Conservation (phyloP, 331 rosid genomes). For the Acacia concinna region DNA sequence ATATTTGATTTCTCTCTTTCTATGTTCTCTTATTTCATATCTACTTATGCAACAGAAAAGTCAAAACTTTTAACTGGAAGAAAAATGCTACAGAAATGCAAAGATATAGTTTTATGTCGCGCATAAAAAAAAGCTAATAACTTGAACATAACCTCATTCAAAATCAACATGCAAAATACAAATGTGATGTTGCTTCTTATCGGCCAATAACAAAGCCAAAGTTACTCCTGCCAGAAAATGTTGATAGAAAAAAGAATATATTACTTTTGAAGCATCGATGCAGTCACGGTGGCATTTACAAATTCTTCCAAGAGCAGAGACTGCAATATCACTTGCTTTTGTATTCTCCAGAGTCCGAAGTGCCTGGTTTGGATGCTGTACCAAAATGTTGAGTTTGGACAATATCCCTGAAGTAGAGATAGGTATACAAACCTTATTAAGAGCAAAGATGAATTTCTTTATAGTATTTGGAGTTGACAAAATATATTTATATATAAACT, state of each 20-base stretch:
- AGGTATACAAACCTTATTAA: background rate
- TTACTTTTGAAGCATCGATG: slow-evolving; percentile 43
- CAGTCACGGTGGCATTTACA: slow-evolving; percentile 42
- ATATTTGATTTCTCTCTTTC: background rate
- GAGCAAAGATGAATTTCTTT: slow-evolving; percentile 9
- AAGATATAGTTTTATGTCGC: background rate
- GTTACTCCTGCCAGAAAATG: background rate
- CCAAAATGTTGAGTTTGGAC: slow-evolving; percentile 28
- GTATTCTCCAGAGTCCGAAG: slow-evolving; percentile 24
- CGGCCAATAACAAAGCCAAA: background rate
- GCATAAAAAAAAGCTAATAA: background rate
- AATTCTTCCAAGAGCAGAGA: slow-evolving; percentile 53
- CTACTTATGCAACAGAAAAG: background rate
- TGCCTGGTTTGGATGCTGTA: slow-evolving; percentile 21
- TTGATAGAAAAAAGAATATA: slow-evolving; percentile 13
- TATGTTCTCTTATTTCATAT: background rate
- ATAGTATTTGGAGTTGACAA: background rate
- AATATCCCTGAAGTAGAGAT: slow-evolving; percentile 35
- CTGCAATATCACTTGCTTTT: slow-evolving; percentile 41
- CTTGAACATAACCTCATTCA: background rate
- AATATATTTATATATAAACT: background rate
- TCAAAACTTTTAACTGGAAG: background rate
- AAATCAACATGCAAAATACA: background rate
- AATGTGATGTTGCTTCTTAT: background rate
- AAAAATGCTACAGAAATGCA: background rate